Conservation (phyloP, 2,329 filamentous ascomycete species). For the Fusarium musae region DNA sequence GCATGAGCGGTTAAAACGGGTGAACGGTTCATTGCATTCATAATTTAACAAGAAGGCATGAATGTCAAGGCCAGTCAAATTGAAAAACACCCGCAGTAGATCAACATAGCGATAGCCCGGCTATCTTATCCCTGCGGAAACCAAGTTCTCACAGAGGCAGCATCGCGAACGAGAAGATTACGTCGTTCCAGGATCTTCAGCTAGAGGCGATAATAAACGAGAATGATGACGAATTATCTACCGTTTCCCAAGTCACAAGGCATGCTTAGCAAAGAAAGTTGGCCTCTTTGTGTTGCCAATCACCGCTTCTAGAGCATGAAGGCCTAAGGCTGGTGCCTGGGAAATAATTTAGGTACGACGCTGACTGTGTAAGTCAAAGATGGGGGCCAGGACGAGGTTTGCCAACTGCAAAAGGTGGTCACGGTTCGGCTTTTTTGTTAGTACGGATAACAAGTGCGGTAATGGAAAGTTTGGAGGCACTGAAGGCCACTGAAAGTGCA, state of each 20-base stretch:
- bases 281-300: constrained; percentile 32
- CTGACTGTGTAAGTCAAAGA: constrained; percentile 36
- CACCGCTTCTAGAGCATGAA: constrained; percentile 13
- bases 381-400: constrained; percentile 17
- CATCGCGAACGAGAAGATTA: not conserved
- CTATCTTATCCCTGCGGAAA: not conserved
- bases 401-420: not conserved
- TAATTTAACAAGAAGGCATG: not conserved
- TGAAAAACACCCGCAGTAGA: not conserved
- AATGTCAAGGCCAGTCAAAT: not conserved
- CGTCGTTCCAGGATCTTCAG: not conserved
- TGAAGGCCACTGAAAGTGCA: not conserved
- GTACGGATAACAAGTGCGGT: not conserved
- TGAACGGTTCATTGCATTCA: not conserved
- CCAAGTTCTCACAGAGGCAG: constrained; percentile 5
- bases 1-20: not conserved
- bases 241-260: constrained; percentile 30
- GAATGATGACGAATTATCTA: constrained; percentile 34
- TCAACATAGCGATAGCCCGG: not conserved
- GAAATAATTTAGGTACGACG: constrained; percentile 21
- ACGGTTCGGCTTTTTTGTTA: not conserved
- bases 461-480: not conserved
- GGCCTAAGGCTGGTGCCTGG: constrained; percentile 35
- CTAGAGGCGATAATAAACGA: constrained; percentile 14
- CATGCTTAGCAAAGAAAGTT: constrained; percentile 15